phyloP scores from a whole-genome alignment of 495 filamentous ascomycete species.

The Aspergillus heteromorphus region DNA sequence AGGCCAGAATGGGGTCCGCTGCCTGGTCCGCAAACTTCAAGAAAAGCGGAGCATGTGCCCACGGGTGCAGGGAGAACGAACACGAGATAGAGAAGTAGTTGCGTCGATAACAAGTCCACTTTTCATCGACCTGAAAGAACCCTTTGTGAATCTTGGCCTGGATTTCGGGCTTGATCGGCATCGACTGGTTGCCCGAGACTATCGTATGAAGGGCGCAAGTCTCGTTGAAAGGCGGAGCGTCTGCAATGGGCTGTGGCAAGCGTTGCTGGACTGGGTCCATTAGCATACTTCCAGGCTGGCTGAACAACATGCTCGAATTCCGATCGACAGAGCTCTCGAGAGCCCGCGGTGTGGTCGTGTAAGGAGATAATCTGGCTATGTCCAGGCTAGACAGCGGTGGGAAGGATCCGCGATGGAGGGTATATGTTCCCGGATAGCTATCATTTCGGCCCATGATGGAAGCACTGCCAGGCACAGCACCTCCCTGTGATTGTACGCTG shows the following conservation, averaged over 20 bases:
- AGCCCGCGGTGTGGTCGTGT: slow-evolving; percentile 30
- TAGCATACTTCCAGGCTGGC: slow-evolving; percentile 20
- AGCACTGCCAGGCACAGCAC: slow-evolving; percentile 22
- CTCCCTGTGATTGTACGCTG: slow-evolving; percentile 26
- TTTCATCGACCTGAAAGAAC: slow-evolving; percentile 77
- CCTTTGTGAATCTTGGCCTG: slow-evolving; percentile 86
- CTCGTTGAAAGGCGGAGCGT: slow-evolving; percentile 52
- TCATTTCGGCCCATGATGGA: slow-evolving; percentile 33
- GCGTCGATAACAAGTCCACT: slow-evolving; percentile 94
- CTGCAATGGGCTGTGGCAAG: slow-evolving; percentile 23
- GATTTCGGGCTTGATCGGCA: slow-evolving; percentile 70
- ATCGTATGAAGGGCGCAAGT: slow-evolving; percentile 55
- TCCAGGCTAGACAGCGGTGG: slow-evolving; percentile 32
- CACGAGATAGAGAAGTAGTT: slow-evolving; percentile 93
- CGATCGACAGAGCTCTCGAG: slow-evolving; percentile 33
- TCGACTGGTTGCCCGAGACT: slow-evolving; percentile 52
- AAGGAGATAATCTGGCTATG: slow-evolving; percentile 28
- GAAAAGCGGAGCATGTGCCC: slow-evolving; percentile 39
- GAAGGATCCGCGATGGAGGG: slow-evolving; percentile 29
- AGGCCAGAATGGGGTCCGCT: slow-evolving; percentile 54
- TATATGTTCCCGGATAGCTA: slow-evolving; percentile 31
- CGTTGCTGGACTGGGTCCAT: slow-evolving; percentile 29
- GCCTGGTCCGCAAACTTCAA: slow-evolving; percentile 43
- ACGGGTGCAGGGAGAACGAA: slow-evolving; percentile 62
- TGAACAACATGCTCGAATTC: slow-evolving; percentile 25